Evolutionary conservation across 2,329 filamentous ascomycete species (phyloP).

Genomic region (Cladosporium sp.): DNA sequence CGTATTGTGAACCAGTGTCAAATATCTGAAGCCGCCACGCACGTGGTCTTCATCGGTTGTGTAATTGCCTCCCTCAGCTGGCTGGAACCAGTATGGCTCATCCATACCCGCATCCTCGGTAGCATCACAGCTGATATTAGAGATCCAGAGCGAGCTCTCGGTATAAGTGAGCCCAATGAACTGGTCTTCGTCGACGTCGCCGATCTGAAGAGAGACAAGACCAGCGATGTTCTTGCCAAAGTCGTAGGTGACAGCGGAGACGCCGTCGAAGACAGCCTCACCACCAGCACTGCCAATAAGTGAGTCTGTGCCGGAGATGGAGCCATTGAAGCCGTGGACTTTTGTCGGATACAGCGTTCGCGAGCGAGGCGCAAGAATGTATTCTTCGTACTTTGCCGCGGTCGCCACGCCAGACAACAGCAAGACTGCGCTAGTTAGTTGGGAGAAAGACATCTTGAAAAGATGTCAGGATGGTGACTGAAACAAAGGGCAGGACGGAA

Average conservation of each 20-base stretch:
- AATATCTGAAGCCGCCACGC: conserved; percentile 57
- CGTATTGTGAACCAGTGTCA: conserved; percentile 51
- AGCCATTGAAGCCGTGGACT: conserved; percentile 45
- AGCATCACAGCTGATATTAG: conserved; percentile 50
- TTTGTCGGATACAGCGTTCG: conserved; percentile 41
- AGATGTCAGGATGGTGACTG: background rate
- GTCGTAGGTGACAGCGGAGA: conserved; percentile 46
- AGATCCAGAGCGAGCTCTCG: conserved; percentile 53
- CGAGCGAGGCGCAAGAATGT: conserved; percentile 46
- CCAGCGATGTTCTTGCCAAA: conserved; percentile 48
- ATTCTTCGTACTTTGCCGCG: conserved; percentile 41
- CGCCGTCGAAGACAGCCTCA: conserved; percentile 39
- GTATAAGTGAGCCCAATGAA: conserved; percentile 48
- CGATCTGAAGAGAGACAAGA: conserved; percentile 42
- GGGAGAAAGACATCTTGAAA: background rate
- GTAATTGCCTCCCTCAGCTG: conserved; percentile 43
- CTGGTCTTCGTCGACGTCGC: conserved; percentile 38
- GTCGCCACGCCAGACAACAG: conserved; percentile 9
- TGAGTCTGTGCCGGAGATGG: conserved; percentile 40
- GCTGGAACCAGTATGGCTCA: conserved; percentile 51
- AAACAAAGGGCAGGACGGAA: background rate
- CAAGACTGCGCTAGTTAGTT: background rate
- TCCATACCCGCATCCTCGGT: conserved; percentile 47
- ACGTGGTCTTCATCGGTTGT: conserved; percentile 49
- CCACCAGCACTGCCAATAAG: conserved; percentile 36